Base-by-base conservation (phyloP, 345 rosid genomes). In the Lumnitzera racemosa region DNA sequence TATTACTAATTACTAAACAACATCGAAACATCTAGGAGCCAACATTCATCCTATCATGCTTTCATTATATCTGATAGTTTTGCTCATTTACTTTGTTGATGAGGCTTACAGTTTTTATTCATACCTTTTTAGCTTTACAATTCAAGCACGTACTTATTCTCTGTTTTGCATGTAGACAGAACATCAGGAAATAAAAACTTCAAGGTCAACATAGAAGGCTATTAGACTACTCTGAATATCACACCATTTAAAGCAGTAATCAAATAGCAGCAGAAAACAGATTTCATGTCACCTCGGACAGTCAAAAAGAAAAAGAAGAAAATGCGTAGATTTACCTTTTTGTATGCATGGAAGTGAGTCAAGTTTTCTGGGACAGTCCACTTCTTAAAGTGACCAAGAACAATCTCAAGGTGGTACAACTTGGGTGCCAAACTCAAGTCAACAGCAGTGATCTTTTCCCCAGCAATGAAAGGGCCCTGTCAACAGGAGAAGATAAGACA, bases 351-450 rank as follows among this genome's bases (percentile, higher is more conserved):
- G 74, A 86, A 80, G 76, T 77, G 64, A 29, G 82, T 62, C 76
- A 88, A 79, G 68, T 62, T 77, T 63, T 67, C 85, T 1, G 96
- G 99, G 55, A 90, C 55, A 65, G 81, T 69, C 97, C 96, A 86
- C 61, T 82, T 82, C 78, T 95, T 95, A 59, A 83, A 95, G 67
- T 95, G 91, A 57, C 83, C 95, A 55, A 88, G 92, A 65, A 88
- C 85, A 13, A 83, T 70, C 78, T 88, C 63, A 2, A 95, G 90
- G 74, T 94, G 99, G 79, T 83, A 88, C 64, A 94, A 79, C 79
- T 90, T 94, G 3, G 99, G 96, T 62, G 81, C 95, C 81, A 94
- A 79, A 80, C 82, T 79, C 53, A 95, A 70, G 78, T 95, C 97
- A 61, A 54, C 88, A 1, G 95, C 96, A 12, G 84, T 75, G 51